phyloP scores from a whole-genome alignment of 108 stramenopile genomes.

The Thalassiosira profunda region DNA sequence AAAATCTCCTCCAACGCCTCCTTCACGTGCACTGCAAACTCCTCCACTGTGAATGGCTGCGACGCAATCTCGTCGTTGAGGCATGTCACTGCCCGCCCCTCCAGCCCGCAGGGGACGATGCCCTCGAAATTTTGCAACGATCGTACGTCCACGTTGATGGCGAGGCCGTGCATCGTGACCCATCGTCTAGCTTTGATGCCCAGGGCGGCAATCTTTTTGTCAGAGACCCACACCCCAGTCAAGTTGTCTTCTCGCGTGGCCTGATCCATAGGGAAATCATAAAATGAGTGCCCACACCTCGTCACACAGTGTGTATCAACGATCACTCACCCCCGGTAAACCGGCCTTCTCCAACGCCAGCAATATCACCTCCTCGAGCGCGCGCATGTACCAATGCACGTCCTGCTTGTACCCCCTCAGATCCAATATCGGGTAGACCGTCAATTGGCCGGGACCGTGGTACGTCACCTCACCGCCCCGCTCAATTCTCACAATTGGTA shows the following conservation, averaged over 20 bases:
- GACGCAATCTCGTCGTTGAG: constrained; percentile 59
- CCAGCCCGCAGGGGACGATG: constrained; percentile 89
- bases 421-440: constrained; percentile 95
- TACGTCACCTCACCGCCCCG: constrained; percentile 98
- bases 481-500: constrained; percentile 84
- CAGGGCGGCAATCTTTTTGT: constrained; percentile 92
- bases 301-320: neutral
- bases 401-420: constrained; percentile 92
- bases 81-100: constrained; percentile 76
- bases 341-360: constrained; percentile 62
- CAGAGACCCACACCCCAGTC: constrained; percentile 95
- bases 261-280: constrained; percentile 8
- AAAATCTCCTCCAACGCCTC: constrained; percentile 66
- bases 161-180: constrained; percentile 98
- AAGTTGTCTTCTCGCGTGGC: constrained; percentile 63
- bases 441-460: constrained; percentile 98
- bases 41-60: constrained; percentile 52
- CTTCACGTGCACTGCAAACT: constrained; percentile 57
- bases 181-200: constrained; percentile 93
- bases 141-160: constrained; percentile 88
- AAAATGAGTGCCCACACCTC: neutral
- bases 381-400: constrained; percentile 97
- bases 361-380: constrained; percentile 92
- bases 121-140: constrained; percentile 72
- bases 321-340: constrained; percentile 38